Evolutionary conservation across 2,329 filamentous ascomycete species (phyloP), one percentile per base, ranked within the genome.

Genomic region (Cladophialophora chaetospira): DNA sequence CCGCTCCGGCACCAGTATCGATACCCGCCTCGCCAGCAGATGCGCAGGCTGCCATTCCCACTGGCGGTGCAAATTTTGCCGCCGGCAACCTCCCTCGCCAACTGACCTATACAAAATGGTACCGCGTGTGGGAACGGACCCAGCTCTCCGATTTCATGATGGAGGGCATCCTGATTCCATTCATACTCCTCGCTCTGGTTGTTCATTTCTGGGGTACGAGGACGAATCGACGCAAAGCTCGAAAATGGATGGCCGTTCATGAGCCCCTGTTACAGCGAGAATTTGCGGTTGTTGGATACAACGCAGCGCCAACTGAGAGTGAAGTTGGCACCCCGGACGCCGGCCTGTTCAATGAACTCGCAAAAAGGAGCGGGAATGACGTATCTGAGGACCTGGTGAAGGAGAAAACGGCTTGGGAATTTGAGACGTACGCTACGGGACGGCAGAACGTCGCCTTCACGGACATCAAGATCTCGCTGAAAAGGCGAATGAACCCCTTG

Each of bases 101-200:
- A 42, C 79, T 80, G 42, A 74, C 71, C 40, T 97, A 88, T 74
- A 96, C 91, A 49, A 91, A 90, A 79, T 99, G 94, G 94, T 99
- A 97, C 78, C 91, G 91, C 55, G 80, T 97, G 60, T 94, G 96
- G 82, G 92, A 97, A 82, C 91, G 94, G 69, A 86, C 92, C 68
- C 86, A 86, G 23, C 77, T 87, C 58, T 82, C 81, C 69, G 94
- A 99, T 73, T 99, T 99, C 81, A 86, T 86, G 75, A 82, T 87
- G 68, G 94, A 99, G 77, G 88, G 89, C 58, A 77, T 91, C 71
- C 88, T 99, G 67, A 77, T 97, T 58, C 82, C 83, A 29, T 79
- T 91, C 68, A 84, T 97, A 66, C 69, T 86, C 52, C 64, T 96
- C 51, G 82, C 97, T 63, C 79, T 97, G 63, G 71, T 86, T 38